A percentile compares a stretch with the other conserved stretches of the same genome.
These are phyloP conservation scores for Aquanectria penicillioides DNA, from an alignment of 2,329 filamentous ascomycete genomes.

Conservation along the genomic window DNA sequence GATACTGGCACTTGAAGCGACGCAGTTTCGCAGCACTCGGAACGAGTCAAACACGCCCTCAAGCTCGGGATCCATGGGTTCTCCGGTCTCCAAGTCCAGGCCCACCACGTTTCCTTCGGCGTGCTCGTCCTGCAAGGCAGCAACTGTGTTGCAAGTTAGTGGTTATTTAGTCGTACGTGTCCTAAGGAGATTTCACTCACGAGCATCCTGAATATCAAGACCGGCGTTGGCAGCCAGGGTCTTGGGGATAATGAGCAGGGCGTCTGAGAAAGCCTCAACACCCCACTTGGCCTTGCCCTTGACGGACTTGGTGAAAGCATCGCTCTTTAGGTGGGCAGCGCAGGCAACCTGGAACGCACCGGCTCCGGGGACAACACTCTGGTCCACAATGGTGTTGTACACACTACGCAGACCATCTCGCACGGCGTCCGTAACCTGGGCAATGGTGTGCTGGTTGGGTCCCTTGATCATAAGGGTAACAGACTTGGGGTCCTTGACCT, in stretches of 20 bases:
- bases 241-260: constrained; percentile 95
- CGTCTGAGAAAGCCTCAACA: constrained; percentile 93
- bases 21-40: constrained; percentile 90
- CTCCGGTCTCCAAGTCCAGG: constrained; percentile 84
- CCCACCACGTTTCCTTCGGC: constrained; percentile 86
- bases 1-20: constrained; percentile 94
- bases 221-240: constrained; percentile 95
- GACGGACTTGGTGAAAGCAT: constrained; percentile 86
- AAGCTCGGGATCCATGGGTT: constrained; percentile 94
- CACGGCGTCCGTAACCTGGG: constrained; percentile 95
- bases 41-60: constrained; percentile 97
- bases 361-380: constrained; percentile 91
- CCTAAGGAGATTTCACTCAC: constrained; percentile 64
- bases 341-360: constrained; percentile 97
- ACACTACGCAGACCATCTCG: constrained; percentile 94
- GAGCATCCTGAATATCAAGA: constrained; percentile 94
- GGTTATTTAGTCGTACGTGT: background rate
- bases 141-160: constrained; percentile 65
- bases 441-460: constrained; percentile 95
- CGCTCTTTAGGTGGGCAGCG: constrained; percentile 85
- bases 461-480: constrained; percentile 98
- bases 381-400: constrained; percentile 99
- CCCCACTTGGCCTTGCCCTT: constrained; percentile 99
- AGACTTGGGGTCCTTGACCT: constrained; percentile 98
- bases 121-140: constrained; percentile 85